Evolutionary conservation across 1,284 basidiomycete genomes (phyloP), one percentile per base, ranked within the genome.

Genomic region (Cryptococcus sp.): DNA sequence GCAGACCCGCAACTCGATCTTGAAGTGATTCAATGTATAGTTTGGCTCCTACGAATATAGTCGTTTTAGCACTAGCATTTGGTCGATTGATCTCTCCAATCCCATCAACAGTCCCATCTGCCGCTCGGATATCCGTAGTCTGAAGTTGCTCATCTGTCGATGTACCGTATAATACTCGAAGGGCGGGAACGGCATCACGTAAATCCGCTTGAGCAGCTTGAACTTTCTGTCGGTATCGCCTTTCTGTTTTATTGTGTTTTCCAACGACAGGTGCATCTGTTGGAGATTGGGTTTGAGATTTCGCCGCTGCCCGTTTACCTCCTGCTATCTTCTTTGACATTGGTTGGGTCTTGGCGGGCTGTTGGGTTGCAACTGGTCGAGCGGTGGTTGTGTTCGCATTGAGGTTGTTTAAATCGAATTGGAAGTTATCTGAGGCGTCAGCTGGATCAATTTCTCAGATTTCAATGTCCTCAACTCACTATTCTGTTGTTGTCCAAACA

Each of bases 201-300:
- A 77, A 63, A 46, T 73, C 71, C 35, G 71, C 65, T 56, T 76
- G 73, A 14, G 76, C 74, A 50, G 68, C 68, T 60, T 77, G 74
- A 13, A 77, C 76, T 60, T 77, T 77, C 53, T 72, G 70, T 34
- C 76, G 71, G 56, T 77, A 77, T 34, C 74, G 64, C 31, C 74
- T 58, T 59, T 77, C 76, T 7, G 74, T 76, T 65, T 76, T 77
- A 68, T 77, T 77, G 63, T 77, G 76, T 56, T 75, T 75, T 33
- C 73, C 73, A 4, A 72, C 70, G 6, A 65, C 46, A 53, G 57
- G 32, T 55, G 59, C 32, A 10, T 46, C 11, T 10, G 50, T 30
- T 42, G 31, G 38, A 38, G 42, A 10, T 46, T 46, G 13, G 44
- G 11, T 46, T 46, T 46, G 44, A 31, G 11, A 13, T 46, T 46